Evolutionary conservation across 306 rosid genomes (phyloP).

Genomic region (Ochetophila trinervis): DNA sequence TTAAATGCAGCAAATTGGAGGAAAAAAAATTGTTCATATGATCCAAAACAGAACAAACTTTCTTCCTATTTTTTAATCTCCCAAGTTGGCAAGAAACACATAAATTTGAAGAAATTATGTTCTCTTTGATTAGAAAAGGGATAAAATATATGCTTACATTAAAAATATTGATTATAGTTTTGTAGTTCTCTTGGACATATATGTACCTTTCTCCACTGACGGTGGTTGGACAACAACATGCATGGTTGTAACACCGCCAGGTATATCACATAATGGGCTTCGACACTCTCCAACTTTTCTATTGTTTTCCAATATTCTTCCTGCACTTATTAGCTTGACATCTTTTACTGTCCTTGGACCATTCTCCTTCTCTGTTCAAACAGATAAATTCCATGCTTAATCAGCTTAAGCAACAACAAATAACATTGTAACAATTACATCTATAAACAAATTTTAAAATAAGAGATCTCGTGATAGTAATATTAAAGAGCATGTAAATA

Average conservation of each 20-base stretch:
- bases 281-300: constrained; percentile 81
- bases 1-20: too few relatives aligned
- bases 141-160: neutral
- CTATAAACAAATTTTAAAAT: neutral
- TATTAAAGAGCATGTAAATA: neutral
- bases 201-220: constrained; percentile 61
- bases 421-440: neutral
- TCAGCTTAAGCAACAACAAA: constrained; percentile 9
- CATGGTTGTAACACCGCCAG: constrained; percentile 88
- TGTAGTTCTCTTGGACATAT: constrained; percentile 4
- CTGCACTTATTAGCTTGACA: constrained; percentile 84
- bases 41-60: too few relatives aligned
- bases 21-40: too few relatives aligned
- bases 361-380: constrained; percentile 64
- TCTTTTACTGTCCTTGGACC: constrained; percentile 90
- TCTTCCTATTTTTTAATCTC: neutral
- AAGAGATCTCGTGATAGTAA: neutral
- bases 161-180: neutral
- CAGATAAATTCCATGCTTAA: constrained; percentile 8
- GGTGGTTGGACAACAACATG: constrained; percentile 83
- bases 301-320: constrained; percentile 77
- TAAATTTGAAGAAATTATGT: neutral
- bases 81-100: neutral
- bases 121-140: neutral
- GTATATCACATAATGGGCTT: constrained; percentile 74